phyloP scores from a whole-genome alignment of 2,329 filamentous ascomycete genomes.

The Cylindrodendrum hubeiense region DNA sequence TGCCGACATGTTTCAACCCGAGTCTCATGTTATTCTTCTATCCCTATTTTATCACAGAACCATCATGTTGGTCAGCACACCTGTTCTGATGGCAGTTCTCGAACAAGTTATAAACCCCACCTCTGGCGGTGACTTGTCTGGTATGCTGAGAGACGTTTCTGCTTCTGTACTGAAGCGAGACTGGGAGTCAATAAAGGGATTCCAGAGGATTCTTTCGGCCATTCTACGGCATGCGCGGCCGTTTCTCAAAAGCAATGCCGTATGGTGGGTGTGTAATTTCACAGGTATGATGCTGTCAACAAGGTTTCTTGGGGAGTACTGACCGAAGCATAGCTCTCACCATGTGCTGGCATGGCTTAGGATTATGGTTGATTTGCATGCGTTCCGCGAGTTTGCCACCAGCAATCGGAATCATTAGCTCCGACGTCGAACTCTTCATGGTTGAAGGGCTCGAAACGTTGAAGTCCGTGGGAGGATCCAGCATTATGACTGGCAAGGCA shows the following conservation, averaged over 20 bases:
- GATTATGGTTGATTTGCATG: slow-evolving; percentile 41
- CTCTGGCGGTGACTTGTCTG: slow-evolving; percentile 9
- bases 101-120: slow-evolving; percentile 25
- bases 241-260: slow-evolving; percentile 43
- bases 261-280: slow-evolving; percentile 50
- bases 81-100: slow-evolving; percentile 32
- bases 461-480: slow-evolving; percentile 33
- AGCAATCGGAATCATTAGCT: slow-evolving; percentile 18
- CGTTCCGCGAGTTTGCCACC: slow-evolving; percentile 13
- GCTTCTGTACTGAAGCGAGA: slow-evolving; percentile 39
- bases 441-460: slow-evolving; percentile 29
- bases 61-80: slow-evolving; percentile 16
- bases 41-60: slow-evolving; percentile 21
- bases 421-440: slow-evolving; percentile 30
- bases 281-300: slow-evolving; percentile 39
- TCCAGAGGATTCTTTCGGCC: slow-evolving; percentile 32
- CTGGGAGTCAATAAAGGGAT: slow-evolving; percentile 32
- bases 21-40: slow-evolving; percentile 14
- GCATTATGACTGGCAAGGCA: slow-evolving; percentile 40
- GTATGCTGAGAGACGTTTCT: slow-evolving; percentile 29
- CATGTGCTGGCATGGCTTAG: slow-evolving; percentile 44
- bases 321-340: slow-evolving; percentile 37
- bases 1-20: slow-evolving; percentile 12
- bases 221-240: slow-evolving; percentile 31
- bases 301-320: background rate